Conservation (phyloP, 805 yeast species). For the Yamadazyma paraphyllophila region DNA sequence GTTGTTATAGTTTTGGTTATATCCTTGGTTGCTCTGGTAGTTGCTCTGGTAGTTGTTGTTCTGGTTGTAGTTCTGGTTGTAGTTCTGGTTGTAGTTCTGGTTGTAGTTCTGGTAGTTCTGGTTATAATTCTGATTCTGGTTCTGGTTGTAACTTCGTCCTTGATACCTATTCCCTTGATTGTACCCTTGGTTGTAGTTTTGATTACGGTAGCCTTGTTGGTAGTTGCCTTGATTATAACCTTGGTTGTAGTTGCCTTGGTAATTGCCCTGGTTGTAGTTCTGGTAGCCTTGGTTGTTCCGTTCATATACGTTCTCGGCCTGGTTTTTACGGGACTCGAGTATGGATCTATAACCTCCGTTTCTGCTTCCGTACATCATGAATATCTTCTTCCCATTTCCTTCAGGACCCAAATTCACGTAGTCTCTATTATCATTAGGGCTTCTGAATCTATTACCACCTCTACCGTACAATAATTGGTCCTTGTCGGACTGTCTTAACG, state of each 20-base stretch:
- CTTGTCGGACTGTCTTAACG: slow-evolving; percentile 66
- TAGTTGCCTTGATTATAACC: slow-evolving; percentile 13
- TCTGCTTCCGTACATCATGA: slow-evolving; percentile 31
- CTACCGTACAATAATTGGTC: slow-evolving; percentile 55
- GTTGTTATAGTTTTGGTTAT: slow-evolving; percentile 6
- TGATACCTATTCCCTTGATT: slow-evolving; percentile 9
- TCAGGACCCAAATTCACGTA: slow-evolving; percentile 42
- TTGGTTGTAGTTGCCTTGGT: slow-evolving; percentile 13
- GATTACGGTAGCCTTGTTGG: slow-evolving; percentile 3
- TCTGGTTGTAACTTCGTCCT: slow-evolving; percentile 4
- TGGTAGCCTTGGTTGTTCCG: slow-evolving; percentile 5
- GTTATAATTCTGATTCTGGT: slow-evolving; percentile 10
- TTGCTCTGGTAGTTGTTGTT: slow-evolving; percentile 10
- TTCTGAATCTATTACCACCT: slow-evolving; percentile 33
- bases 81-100: slow-evolving; percentile 10
- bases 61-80: slow-evolving; percentile 5
- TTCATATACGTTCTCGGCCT: slow-evolving; percentile 13
- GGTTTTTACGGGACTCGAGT: slow-evolving; percentile 13
- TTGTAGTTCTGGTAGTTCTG: slow-evolving; percentile 9
- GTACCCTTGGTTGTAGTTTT: slow-evolving; percentile 16
- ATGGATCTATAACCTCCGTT: slow-evolving; percentile 39
- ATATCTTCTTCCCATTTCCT: slow-evolving; percentile 34
- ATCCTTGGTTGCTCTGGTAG: slow-evolving; percentile 6
- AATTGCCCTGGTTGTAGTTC: slow-evolving; percentile 13
- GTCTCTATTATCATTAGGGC: slow-evolving; percentile 29